Evolutionary conservation across 148 eudicot genomes (phyloP).

Genomic region (Talinum fruticosum): DNA sequence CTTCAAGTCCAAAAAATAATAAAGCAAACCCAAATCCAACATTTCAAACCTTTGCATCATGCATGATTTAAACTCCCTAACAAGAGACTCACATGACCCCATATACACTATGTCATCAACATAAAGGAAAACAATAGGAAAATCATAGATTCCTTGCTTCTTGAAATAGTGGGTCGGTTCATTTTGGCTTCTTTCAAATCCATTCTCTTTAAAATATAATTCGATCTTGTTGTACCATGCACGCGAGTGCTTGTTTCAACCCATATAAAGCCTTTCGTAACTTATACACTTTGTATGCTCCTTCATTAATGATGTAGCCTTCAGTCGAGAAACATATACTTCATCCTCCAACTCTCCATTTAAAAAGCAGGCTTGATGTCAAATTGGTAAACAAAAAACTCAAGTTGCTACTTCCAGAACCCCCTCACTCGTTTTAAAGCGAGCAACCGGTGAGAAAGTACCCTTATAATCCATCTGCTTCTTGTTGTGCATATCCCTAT

Average conservation of each 20-base stretch:
- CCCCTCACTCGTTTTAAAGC: not conserved
- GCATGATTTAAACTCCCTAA: too few relatives aligned
- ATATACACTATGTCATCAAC: too few relatives aligned
- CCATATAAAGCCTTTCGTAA: not conserved
- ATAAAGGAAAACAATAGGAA: too few relatives aligned
- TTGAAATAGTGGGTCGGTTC: too few relatives aligned
- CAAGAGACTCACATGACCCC: too few relatives aligned
- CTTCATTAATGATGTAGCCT: not conserved
- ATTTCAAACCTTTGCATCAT: too few relatives aligned
- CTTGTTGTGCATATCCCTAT: not conserved
- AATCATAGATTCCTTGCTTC: too few relatives aligned
- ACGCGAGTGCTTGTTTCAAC: not conserved
- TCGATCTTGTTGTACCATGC: not conserved
- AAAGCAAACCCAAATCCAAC: too few relatives aligned
- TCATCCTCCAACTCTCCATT: not conserved
- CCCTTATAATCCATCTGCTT: not conserved
- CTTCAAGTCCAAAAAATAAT: too few relatives aligned
- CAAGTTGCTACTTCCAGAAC: not conserved
- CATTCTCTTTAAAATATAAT: not conserved
- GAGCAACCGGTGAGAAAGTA: not conserved
- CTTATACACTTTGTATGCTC: not conserved
- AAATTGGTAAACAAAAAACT: not conserved
- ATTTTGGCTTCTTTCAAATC: not conserved
- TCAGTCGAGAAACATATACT: not conserved
- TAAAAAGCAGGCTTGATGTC: not conserved